phyloP scores from a whole-genome alignment of 106 monocot genomes.

The Agapanthus africanus region DNA sequence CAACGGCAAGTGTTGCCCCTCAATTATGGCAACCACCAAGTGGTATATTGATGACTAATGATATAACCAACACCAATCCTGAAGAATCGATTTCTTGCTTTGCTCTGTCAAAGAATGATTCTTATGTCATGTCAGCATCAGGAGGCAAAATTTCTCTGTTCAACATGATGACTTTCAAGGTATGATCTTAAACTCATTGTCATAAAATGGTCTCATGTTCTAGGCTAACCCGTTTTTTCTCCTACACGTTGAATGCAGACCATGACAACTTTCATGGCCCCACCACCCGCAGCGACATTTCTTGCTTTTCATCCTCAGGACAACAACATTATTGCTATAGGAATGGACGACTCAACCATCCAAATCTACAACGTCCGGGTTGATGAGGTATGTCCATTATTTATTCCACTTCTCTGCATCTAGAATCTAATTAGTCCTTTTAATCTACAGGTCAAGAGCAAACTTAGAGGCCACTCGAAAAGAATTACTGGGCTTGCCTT shows the following conservation, averaged over 20 bases:
- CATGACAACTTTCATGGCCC: too few species aligned
- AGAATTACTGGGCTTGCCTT: slow-evolving; percentile 73
- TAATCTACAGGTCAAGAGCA: slow-evolving; percentile 61
- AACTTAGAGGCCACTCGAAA: slow-evolving; percentile 54
- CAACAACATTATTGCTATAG: too few species aligned
- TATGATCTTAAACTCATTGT: neutral
- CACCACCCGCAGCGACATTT: too few species aligned
- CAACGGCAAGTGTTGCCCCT: slow-evolving; percentile 34
- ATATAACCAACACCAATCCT: too few species aligned
- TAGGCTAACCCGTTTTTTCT: neutral
- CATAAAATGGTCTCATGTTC: neutral
- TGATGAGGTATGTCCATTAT: too few species aligned
- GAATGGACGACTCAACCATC: too few species aligned
- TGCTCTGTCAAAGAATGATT: too few species aligned
- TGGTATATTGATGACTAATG: slow-evolving; percentile 46
- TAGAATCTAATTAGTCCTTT: neutral
- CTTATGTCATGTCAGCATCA: slow-evolving; percentile 68
- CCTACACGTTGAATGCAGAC: neutral
- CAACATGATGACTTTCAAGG: slow-evolving; percentile 78
- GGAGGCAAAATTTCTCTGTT: slow-evolving; percentile 66
- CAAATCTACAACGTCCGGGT: too few species aligned
- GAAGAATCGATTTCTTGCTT: too few species aligned
- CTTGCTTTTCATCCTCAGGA: too few species aligned
- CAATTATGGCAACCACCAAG: slow-evolving; percentile 48
- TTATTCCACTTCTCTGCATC: neutral